Percentiles rank a stretch among this genome's conserved stretches.
These are phyloP conservation scores for Rhizopus sp. DNA, from an alignment of 371 early-diverging fungal genomes.

Conservation along the genomic window DNA sequence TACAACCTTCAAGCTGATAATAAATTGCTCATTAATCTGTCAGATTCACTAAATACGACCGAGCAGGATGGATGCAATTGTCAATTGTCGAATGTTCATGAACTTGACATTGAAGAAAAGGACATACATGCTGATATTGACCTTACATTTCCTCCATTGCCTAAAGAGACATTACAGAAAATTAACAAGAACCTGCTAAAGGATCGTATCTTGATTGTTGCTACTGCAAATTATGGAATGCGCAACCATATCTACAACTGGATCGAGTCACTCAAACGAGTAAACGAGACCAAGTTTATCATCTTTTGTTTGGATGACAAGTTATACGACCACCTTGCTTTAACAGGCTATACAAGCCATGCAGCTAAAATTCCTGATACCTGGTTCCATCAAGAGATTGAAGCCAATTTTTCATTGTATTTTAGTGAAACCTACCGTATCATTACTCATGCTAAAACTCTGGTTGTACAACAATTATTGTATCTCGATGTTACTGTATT, in stretches of 20 bases:
- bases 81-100: not conserved
- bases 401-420: conserved; percentile 44
- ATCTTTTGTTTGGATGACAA: conserved; percentile 49
- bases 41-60: not conserved
- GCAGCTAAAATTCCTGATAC: conserved; percentile 36
- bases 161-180: conserved; percentile 29
- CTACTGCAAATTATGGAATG: conserved; percentile 52
- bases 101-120: not conserved
- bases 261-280: conserved; percentile 47
- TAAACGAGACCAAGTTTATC: conserved; percentile 38
- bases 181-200: conserved; percentile 36
- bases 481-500: conserved; percentile 41
- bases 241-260: conserved; percentile 50
- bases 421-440: conserved; percentile 40
- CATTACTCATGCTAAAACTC: conserved; percentile 44
- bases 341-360: conserved; percentile 33
- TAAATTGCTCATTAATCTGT: too few species aligned
- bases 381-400: conserved; percentile 45
- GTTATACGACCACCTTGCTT: conserved; percentile 31
- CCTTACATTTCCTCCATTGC: conserved; percentile 28
- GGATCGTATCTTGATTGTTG: conserved; percentile 39
- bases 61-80: conserved; percentile 11
- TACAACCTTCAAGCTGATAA: conserved; percentile 3
- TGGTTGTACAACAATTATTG: conserved; percentile 44
- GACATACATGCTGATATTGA: conserved; percentile 1